These are phyloP conservation scores for Geranium rotundifolium DNA, from an alignment of 345 rosid species.

Conservation along the genomic window DNA sequence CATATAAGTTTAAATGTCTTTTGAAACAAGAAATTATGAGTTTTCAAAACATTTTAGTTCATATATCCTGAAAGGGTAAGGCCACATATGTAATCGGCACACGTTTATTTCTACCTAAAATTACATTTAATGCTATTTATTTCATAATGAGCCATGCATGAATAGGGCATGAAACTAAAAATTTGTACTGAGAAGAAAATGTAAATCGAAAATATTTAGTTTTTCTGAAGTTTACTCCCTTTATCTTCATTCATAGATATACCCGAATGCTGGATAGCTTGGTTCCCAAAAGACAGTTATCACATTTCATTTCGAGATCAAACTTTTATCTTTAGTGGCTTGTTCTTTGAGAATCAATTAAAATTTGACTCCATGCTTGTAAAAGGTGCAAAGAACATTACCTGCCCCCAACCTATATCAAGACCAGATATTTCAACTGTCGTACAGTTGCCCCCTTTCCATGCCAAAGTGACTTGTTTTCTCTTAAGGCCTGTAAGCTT, in stretches of 20 bases:
- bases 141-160: not conserved
- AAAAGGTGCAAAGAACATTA: conserved; percentile 11
- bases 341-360: not conserved
- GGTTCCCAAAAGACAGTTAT: not conserved
- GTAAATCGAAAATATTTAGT: not conserved
- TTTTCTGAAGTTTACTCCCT: not conserved
- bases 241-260: not conserved
- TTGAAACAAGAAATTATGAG: not conserved
- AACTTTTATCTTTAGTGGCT: not conserved
- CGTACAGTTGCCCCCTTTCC: conserved; percentile 45
- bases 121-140: not conserved
- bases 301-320: not conserved
- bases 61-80: no score
- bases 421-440: conserved; percentile 87
- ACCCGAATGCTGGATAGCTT: not conserved
- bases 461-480: conserved; percentile 47
- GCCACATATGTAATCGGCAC: no score
- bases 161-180: not conserved
- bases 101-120: not conserved
- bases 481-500: conserved; percentile 74
- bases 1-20: not conserved
- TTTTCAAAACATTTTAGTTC: not conserved
- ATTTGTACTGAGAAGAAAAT: not conserved
- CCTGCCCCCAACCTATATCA: conserved; percentile 99
- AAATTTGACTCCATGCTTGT: not conserved